Conservation (phyloP, 1,284 basidiomycete species). For the Phellopilus nigrolimitatus region DNA sequence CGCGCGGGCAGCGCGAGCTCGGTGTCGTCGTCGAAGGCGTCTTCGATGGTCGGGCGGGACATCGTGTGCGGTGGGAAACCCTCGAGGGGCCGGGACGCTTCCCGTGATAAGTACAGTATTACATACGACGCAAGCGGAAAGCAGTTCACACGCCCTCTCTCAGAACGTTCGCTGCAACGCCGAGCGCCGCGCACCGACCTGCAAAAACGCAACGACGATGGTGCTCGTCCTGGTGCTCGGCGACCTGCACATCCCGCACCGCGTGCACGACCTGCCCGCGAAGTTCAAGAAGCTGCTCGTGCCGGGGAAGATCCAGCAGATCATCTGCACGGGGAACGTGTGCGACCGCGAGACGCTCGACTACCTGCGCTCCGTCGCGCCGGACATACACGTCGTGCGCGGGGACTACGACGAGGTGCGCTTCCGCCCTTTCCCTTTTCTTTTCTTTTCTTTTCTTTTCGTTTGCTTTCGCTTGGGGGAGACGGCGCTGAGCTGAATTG, state of each 20-base stretch:
- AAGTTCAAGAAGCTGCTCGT: slow-evolving; percentile 98
- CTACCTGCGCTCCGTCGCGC: slow-evolving; percentile 94
- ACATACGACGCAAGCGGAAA: background rate
- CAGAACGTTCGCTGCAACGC: background rate
- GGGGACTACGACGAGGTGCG: slow-evolving; percentile 95
- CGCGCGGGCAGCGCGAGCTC: slow-evolving; percentile 69
- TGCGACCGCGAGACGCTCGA: slow-evolving; percentile 98
- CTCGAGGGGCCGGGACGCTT: too few species aligned
- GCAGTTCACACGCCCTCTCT: background rate
- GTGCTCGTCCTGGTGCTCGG: slow-evolving; percentile 93
- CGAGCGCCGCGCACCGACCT: background rate
- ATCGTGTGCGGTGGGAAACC: too few species aligned
- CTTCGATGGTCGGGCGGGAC: slow-evolving; percentile 52
- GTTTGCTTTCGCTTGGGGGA: too few species aligned
- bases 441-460: background rate
- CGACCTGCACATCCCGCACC: slow-evolving; percentile 90
- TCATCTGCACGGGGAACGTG: slow-evolving; percentile 96
- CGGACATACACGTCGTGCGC: slow-evolving; percentile 87
- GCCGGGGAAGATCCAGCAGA: slow-evolving; percentile 97
- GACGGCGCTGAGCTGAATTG: slow-evolving; percentile 26
- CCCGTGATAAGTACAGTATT: too few species aligned
- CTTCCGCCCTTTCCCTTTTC: background rate
- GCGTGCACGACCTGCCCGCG: slow-evolving; percentile 83
- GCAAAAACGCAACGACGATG: slow-evolving; percentile 33
- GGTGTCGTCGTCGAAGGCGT: slow-evolving; percentile 80